A percentile compares a stretch with the other conserved stretches of the same genome.
Evolutionary conservation across 768 basidiomycete genomes (phyloP).

Genomic region (Podaxis sp.): DNA sequence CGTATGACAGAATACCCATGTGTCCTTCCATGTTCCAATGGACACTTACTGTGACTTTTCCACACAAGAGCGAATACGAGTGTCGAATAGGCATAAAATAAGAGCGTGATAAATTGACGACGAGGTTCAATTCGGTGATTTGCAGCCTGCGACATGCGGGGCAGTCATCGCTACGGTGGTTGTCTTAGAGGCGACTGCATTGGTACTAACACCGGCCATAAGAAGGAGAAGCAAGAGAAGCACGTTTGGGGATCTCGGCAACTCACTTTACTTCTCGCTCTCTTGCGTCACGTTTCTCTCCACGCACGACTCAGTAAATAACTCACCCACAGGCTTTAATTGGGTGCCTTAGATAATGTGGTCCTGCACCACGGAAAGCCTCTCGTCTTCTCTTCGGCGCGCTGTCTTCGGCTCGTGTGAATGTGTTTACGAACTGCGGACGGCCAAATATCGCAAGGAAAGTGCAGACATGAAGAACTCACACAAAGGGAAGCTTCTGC

Average conservation of each 20-base stretch:
- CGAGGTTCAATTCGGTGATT: background rate
- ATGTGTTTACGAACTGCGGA: background rate
- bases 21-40: background rate
- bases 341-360: background rate
- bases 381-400: background rate
- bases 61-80: background rate
- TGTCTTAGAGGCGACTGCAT: background rate
- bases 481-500: background rate
- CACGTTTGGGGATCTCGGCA: background rate
- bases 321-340: background rate
- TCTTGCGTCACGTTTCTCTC: background rate
- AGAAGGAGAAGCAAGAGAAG: constrained; percentile 1
- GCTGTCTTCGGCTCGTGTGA: background rate
- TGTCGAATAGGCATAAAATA: background rate
- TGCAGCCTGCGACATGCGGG: background rate
- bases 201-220: background rate
- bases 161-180: background rate
- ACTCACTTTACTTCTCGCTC: background rate
- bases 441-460: background rate
- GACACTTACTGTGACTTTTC: background rate
- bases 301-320: background rate
- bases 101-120: background rate
- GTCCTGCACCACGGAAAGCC: background rate
- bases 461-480: background rate
- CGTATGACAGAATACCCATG: too few species aligned